Base-by-base conservation (phyloP, 2,329 filamentous ascomycete species). In the Parasarocladium wereldwijsianum region DNA sequence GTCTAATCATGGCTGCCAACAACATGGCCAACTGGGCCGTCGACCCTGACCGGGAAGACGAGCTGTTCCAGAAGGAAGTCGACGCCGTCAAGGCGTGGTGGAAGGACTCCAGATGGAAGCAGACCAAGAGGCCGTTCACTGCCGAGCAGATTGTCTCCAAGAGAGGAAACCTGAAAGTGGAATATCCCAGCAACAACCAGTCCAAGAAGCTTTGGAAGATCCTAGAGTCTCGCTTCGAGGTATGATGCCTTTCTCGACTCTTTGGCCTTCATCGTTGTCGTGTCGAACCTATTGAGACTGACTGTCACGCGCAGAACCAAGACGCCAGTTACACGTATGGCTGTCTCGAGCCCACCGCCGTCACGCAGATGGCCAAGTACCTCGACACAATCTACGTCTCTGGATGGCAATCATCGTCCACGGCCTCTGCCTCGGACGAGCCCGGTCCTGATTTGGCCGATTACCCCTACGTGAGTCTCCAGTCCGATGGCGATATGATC, bases 341-440 rank as follows among this genome's bases (percentile, higher is more conserved):
- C 47, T 96, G 90, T 60, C 67, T 98, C 40, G 90, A 98, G 51
- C 90, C 90, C 8, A 93, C 93, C 33, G 94, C 94, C 82, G 71
- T 98, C 52, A 96, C 90, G 17, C 90, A 98, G 57, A 98, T 98
- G 90, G 87, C 87, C 45, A 93, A 96, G 60, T 96, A 92, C 56
- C 69, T 98, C 38, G 90, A 98, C 51, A 98, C 90, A 19, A 83
- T 98, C 52, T 98, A 98, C 55, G 90, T 98, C 38, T 96, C 90
- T 32, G 90, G 90, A 40, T 98, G 90, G 90, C 90, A 98, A 60
- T 93, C 83, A 40, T 96, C 87, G 2, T 94, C 86, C 15, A 98
- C 90, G 6, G 90, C 90, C 29, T 94, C 87, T 3, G 72, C 85
- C 2, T 87, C 86, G 6, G 85, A 98, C 46, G 90, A 98, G 63